phyloP scores from a whole-genome alignment of 1,139 yeast species.

The Magnusiomyces ingens region DNA sequence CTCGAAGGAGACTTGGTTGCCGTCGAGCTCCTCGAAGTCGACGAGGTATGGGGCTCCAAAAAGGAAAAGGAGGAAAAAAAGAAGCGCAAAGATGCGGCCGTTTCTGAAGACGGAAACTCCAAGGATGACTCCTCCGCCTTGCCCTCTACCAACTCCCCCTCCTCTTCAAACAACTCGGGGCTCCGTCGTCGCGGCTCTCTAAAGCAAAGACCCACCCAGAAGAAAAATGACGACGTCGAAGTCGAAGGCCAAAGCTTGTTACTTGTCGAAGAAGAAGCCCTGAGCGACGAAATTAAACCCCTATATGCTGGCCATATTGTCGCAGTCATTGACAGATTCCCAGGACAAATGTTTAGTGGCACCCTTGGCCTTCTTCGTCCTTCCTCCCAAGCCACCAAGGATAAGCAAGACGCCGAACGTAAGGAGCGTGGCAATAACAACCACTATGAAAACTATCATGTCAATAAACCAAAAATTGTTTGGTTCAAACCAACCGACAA shows the following conservation, averaged over 20 bases:
- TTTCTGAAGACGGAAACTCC: conserved; percentile 34
- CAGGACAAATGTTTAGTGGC: conserved; percentile 88
- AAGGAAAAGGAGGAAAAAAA: conserved; percentile 96
- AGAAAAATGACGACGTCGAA: conserved; percentile 96
- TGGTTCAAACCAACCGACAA: conserved; percentile 99
- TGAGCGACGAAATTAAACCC: conserved; percentile 87
- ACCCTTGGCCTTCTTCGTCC: conserved; percentile 91
- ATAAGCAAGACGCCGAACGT: conserved; percentile 53
- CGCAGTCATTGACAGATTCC: conserved; percentile 94
- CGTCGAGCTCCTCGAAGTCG: conserved; percentile 85
- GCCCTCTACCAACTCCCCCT: conserved; percentile 16
- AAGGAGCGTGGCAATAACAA: conserved; percentile 22
- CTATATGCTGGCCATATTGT: conserved; percentile 96
- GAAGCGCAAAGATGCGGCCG: conserved; percentile 67
- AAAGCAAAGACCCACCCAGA: conserved; percentile 95
- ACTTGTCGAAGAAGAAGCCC: conserved; percentile 91
- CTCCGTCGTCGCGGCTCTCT: conserved; percentile 83
- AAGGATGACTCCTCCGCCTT: conserved; percentile 33
- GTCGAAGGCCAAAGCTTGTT: conserved; percentile 94
- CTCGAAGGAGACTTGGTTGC: conserved; percentile 96
- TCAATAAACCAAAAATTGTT: conserved; percentile 78
- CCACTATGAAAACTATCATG: conserved; percentile 29
- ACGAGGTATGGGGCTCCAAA: conserved; percentile 96
- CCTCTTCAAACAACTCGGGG: conserved; percentile 26
- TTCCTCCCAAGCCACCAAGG: conserved; percentile 88